Conservation (phyloP, 805 yeast species). For the Lipomyces starkeyi region DNA sequence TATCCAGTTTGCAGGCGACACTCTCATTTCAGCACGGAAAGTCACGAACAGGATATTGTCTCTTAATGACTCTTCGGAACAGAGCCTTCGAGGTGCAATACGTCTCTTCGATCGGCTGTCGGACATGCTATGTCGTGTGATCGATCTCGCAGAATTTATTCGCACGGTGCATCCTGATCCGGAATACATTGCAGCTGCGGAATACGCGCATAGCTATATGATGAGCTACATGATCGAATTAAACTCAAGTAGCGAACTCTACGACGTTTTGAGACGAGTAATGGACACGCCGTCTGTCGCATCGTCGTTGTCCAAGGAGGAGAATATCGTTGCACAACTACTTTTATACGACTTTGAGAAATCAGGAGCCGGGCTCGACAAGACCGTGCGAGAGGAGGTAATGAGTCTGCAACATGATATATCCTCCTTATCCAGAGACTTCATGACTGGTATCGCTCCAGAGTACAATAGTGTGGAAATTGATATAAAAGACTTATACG, state of each 20-base stretch:
- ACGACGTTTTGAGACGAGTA: conserved; percentile 62
- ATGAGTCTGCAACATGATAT: conserved; percentile 81
- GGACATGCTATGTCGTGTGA: conserved; percentile 87
- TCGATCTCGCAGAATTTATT: conserved; percentile 91
- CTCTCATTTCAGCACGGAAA: conserved; percentile 67
- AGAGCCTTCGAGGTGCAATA: conserved; percentile 58
- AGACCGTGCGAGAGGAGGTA: conserved; percentile 67
- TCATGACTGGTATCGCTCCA: conserved; percentile 57
- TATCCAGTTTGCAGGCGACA: conserved; percentile 64
- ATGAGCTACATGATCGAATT: conserved; percentile 92
- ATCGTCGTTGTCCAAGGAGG: conserved; percentile 66
- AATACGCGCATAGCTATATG: conserved; percentile 83
- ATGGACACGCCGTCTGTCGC: conserved; percentile 52
- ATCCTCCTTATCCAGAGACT: conserved; percentile 79
- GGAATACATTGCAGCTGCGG: conserved; percentile 77
- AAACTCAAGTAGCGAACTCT: conserved; percentile 81
- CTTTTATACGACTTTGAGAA: conserved; percentile 84
- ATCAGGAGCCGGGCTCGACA: conserved; percentile 83
- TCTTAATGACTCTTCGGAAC: conserved; percentile 47
- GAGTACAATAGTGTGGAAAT: conserved; percentile 43
- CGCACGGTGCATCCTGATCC: conserved; percentile 80
- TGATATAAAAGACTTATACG: conserved; percentile 43
- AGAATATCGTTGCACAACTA: conserved; percentile 78
- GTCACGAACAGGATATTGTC: conserved; percentile 63
- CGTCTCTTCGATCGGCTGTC: conserved; percentile 79